A percentile compares a stretch with the other conserved stretches of the same genome.
phyloP scores from a whole-genome alignment of 805 yeast species.

The Candida easanensis region DNA sequence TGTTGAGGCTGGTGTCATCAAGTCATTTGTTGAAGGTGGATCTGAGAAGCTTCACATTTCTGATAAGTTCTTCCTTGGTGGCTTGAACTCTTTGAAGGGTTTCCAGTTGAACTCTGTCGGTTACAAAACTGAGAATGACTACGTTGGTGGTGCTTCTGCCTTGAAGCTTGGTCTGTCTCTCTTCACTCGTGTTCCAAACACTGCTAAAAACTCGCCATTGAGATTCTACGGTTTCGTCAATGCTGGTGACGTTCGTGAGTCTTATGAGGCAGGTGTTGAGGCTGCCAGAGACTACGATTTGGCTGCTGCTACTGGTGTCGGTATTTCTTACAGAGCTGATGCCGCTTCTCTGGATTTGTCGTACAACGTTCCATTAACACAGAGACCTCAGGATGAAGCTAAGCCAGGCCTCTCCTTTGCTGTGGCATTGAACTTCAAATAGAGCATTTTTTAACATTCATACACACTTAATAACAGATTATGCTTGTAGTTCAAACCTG shows the following conservation, averaged over 20 bases:
- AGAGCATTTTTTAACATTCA: neutral
- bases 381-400: constrained; percentile 40
- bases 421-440: constrained; percentile 40
- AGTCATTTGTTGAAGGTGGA: constrained; percentile 25
- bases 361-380: constrained; percentile 51
- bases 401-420: constrained; percentile 59
- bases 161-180: constrained; percentile 49
- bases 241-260: constrained; percentile 48
- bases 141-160: constrained; percentile 55
- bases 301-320: constrained; percentile 48
- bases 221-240: constrained; percentile 59
- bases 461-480: constrained; percentile 1
- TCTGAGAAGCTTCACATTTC: constrained; percentile 48
- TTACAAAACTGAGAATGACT: constrained; percentile 41
- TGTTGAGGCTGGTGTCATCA: constrained; percentile 49
- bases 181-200: constrained; percentile 53
- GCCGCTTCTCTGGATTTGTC: constrained; percentile 54
- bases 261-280: constrained; percentile 19
- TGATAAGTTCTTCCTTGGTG: constrained; percentile 77
- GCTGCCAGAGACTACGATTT: constrained; percentile 28
- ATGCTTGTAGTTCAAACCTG: too few relatives aligned
- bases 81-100: constrained; percentile 59
- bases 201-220: constrained; percentile 42
- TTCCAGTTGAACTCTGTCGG: constrained; percentile 62
- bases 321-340: constrained; percentile 50